Conservation (phyloP, 2,329 filamentous ascomycete species). For the Incumbomyces delicatus region DNA sequence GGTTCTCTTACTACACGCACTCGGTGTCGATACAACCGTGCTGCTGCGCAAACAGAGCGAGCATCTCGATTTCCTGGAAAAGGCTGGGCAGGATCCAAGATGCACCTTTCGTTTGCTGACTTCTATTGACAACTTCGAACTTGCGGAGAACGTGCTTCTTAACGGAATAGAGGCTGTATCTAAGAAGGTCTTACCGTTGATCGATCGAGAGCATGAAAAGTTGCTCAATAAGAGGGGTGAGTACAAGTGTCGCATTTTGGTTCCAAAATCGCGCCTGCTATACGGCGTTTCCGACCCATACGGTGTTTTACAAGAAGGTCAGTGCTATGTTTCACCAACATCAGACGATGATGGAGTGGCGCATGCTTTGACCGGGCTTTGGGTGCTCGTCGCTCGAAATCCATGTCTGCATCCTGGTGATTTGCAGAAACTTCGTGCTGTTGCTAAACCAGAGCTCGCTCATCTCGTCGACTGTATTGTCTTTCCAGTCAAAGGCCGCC, state of each 20-base stretch:
- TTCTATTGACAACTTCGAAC: constrained; percentile 24
- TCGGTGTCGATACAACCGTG: constrained; percentile 26
- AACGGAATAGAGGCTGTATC: constrained; percentile 27
- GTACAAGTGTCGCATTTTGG: constrained; percentile 30
- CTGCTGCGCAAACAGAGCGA: constrained; percentile 29
- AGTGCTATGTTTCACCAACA: constrained; percentile 32
- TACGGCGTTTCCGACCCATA: constrained; percentile 33
- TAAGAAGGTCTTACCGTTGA: constrained; percentile 21
- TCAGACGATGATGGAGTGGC: constrained; percentile 27
- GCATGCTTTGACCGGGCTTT: constrained; percentile 22
- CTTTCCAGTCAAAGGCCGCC: constrained; percentile 28
- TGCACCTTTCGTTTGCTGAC: constrained; percentile 30
- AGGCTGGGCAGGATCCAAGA: constrained; percentile 22
- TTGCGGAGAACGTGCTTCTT: constrained; percentile 32
- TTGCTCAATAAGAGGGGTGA: constrained; percentile 29
- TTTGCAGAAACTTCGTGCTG: constrained; percentile 33
- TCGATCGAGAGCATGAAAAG: constrained; percentile 22
- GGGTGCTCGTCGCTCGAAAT: constrained; percentile 30
- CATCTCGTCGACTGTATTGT: constrained; percentile 35
- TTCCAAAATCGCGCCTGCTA: constrained; percentile 30
- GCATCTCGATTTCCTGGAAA: constrained; percentile 27
- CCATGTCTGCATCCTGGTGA: constrained; percentile 37
- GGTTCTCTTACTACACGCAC: constrained; percentile 29
- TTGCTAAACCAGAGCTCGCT: constrained; percentile 27
- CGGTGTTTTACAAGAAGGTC: constrained; percentile 28